These are phyloP conservation scores for Gelatoporia subvermispora DNA, from an alignment of 768 basidiomycete species.

Conservation along the genomic window DNA sequence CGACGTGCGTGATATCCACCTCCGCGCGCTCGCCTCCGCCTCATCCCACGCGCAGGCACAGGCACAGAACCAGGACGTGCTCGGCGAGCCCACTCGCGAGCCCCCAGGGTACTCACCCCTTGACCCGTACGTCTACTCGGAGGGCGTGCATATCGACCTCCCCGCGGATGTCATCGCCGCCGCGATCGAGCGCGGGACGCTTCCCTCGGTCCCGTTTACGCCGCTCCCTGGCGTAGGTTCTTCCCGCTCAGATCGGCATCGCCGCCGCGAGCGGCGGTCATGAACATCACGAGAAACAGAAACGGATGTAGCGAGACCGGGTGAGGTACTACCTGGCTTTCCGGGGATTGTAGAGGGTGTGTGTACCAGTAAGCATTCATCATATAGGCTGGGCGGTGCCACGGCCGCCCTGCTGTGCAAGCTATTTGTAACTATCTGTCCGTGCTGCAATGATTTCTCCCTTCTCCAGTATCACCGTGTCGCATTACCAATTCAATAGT, in stretches of 20 bases:
- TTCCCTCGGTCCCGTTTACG: slow-evolving; percentile 35
- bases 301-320: not conserved
- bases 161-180: slow-evolving; percentile 91
- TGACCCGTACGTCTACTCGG: slow-evolving; percentile 77
- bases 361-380: no score
- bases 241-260: slow-evolving; percentile 36
- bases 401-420: not conserved
- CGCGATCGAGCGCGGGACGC: slow-evolving; percentile 69
- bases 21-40: slow-evolving; percentile 52
- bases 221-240: not conserved
- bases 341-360: not conserved
- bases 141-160: slow-evolving; percentile 89
- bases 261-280: slow-evolving; percentile 32
- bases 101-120: slow-evolving; percentile 89
- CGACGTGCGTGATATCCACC: slow-evolving; percentile 73
- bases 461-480: no score
- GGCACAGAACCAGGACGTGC: slow-evolving; percentile 27
- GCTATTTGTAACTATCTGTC: slow-evolving; percentile 6
- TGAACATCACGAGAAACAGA: slow-evolving; percentile 2
- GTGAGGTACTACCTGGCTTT: not conserved
- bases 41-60: slow-evolving; percentile 7
- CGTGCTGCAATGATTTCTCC: slow-evolving; percentile 2
- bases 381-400: no score
- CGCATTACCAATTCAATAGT: no score
- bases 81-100: slow-evolving; percentile 39